Conservation (phyloP, 2,329 filamentous ascomycete species). For the Microdochium paspali region DNA sequence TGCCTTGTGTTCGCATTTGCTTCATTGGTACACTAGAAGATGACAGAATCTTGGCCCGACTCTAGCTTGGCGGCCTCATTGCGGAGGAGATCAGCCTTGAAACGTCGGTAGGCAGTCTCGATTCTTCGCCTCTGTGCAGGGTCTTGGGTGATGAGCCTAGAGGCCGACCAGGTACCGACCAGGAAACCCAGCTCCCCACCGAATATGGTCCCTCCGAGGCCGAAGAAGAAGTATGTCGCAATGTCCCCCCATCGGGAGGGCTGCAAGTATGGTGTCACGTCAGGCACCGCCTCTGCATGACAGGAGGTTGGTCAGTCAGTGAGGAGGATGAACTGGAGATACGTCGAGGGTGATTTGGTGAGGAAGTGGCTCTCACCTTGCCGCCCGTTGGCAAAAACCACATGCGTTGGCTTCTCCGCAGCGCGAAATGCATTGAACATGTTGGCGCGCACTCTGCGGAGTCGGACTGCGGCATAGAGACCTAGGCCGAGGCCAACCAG, state of each 20-base stretch:
- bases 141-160: constrained; percentile 41
- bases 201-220: constrained; percentile 50
- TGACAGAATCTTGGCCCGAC: constrained; percentile 7
- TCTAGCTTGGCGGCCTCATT: constrained; percentile 49
- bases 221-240: constrained; percentile 54
- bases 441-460: constrained; percentile 43
- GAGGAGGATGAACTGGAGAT: too few relatives aligned
- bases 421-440: constrained; percentile 54
- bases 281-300: constrained; percentile 45
- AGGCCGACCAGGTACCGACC: constrained; percentile 44
- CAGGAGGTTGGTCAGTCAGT: too few relatives aligned
- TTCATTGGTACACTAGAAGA: background rate
- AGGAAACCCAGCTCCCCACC: constrained; percentile 55
- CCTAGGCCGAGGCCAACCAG: constrained; percentile 51
- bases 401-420: constrained; percentile 49
- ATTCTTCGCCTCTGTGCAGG: constrained; percentile 45
- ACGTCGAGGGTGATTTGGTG: too few relatives aligned
- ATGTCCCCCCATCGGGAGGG: constrained; percentile 50
- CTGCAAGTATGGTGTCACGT: constrained; percentile 46
- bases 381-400: constrained; percentile 52
- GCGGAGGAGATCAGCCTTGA: constrained; percentile 53
- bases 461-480: constrained; percentile 43
- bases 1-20: too few relatives aligned
- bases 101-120: constrained; percentile 52
- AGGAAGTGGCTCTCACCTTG: constrained; percentile 28